Evolutionary conservation across 805 yeast species (phyloP), one percentile per base, ranked within the genome.

Genomic region (Metschnikowia proteae): DNA sequence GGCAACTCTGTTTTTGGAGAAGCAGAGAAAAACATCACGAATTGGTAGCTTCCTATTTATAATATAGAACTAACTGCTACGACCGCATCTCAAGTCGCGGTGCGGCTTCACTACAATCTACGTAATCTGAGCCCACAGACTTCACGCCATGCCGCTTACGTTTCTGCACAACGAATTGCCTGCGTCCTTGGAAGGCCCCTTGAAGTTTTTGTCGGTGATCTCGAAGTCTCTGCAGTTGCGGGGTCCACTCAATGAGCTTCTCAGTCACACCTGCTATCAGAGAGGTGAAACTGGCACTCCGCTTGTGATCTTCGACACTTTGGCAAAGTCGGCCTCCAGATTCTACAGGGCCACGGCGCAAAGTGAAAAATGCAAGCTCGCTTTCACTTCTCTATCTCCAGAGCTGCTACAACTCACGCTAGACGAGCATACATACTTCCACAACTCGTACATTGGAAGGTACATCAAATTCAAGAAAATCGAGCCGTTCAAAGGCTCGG

Each of bases 11-110:
- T 90, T 9, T 91, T 92, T 64, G 97, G 98, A 1, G 99, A 92
- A 66, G 95, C 96, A 11, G 96, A 87, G 62, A 91, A 67, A 55
- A 69, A 87, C 62, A 91, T 94, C 43, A 89, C 98, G 29, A 87
- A 84, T 53, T 92, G 99, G 99, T 92, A 66, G 43, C 13, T 29
- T 6, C 6, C 2, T 11, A 36, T 11, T n/a, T 4, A 8, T 22
- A 17, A 17, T 17, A 17, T 17, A 17, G 17, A 17, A 17, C 17
- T 17, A 17, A 17, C 17, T 17, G 17, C 17, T 17, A 17, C 2
- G 17, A 17, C 17, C 17, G 1, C 41, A 38, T 26, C 33, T 39
- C 26, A n/a, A 25, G 43, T 22, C 33, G 34, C n/a, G 26, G 33
- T 28, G 32, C 33, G 43, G 9, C 5, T n/a, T 10, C 22, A 22